Conservation (phyloP, 805 yeast genomes). For the Metschnikowia matae region DNA sequence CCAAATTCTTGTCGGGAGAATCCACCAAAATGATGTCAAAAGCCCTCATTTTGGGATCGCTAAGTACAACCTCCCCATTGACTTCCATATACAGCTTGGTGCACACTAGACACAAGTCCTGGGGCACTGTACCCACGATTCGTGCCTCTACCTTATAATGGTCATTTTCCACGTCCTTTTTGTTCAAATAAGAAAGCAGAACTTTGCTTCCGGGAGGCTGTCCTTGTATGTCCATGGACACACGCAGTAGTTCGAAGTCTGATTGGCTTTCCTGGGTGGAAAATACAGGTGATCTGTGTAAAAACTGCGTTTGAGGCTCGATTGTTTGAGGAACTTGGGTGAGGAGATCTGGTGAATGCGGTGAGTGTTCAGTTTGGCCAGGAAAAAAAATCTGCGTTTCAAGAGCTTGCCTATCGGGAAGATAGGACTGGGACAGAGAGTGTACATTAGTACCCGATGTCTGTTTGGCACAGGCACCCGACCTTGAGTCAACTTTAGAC, state of each 20-base stretch:
- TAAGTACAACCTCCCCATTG: slow-evolving; percentile 5
- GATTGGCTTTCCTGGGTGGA: slow-evolving; percentile 3
- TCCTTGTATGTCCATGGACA: not conserved
- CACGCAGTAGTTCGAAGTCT: not conserved
- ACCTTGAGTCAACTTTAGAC: not conserved
- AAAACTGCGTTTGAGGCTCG: not conserved
- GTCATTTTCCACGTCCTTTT: not conserved
- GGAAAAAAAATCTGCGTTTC: not conserved
- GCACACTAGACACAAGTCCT: slow-evolving; percentile 25
- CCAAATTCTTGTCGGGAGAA: not conserved
- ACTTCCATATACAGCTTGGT: slow-evolving; percentile 22
- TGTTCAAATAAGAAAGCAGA: slow-evolving; percentile 4
- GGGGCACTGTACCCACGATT: slow-evolving; percentile 25
- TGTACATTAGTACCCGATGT: not conserved
- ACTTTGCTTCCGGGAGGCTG: not conserved
- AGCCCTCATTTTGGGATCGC: slow-evolving; percentile 25
- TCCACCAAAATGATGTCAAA: slow-evolving; percentile 26
- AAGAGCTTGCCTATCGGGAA: not conserved
- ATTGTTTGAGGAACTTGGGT: slow-evolving; percentile 8
- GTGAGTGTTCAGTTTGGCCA: not conserved
- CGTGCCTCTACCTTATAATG: slow-evolving; percentile 19
- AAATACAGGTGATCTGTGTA: not conserved
- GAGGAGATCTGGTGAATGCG: slow-evolving; percentile 7
- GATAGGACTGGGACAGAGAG: not conserved
- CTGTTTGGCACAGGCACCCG: too few species aligned